Percentiles rank a stretch among this genome's conserved stretches.
Conservation (phyloP, 805 yeast species). For the Metschnikowia proteae region DNA sequence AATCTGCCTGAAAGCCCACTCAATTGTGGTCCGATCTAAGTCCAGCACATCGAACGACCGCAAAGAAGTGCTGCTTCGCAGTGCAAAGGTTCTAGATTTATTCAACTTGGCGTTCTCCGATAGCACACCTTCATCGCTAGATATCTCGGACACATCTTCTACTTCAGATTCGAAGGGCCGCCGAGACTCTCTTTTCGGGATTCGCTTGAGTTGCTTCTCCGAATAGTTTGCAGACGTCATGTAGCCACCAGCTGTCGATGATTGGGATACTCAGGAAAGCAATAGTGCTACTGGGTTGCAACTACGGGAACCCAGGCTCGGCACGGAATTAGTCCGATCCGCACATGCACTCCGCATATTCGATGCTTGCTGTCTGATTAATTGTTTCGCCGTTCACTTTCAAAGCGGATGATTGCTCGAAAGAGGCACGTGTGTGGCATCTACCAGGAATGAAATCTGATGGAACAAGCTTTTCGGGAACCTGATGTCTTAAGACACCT, state of each 20-base stretch:
- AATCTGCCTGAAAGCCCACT: slow-evolving; percentile 10
- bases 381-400: background rate
- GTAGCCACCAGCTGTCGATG: background rate
- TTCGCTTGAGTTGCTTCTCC: slow-evolving; percentile 8
- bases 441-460: too few relatives aligned
- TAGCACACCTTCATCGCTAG: background rate
- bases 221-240: background rate
- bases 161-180: slow-evolving; percentile 10
- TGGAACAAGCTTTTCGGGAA: too few relatives aligned
- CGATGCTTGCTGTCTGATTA: background rate
- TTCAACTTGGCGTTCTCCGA: background rate
- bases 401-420: too few relatives aligned
- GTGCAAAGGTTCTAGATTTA: background rate
- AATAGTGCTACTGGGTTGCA: background rate
- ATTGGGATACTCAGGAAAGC: background rate
- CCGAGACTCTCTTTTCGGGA: slow-evolving; percentile 7
- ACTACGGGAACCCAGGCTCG: background rate
- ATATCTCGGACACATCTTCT: background rate
- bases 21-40: slow-evolving; percentile 9
- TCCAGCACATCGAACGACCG: background rate
- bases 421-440: too few relatives aligned
- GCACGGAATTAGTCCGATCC: background rate
- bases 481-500: too few relatives aligned
- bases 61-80: background rate
- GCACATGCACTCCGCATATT: slow-evolving; percentile 1